A percentile compares a stretch with the other conserved stretches of the same genome.
Conservation (phyloP, 306 rosid genomes). For the Astragalus membranaceus region DNA sequence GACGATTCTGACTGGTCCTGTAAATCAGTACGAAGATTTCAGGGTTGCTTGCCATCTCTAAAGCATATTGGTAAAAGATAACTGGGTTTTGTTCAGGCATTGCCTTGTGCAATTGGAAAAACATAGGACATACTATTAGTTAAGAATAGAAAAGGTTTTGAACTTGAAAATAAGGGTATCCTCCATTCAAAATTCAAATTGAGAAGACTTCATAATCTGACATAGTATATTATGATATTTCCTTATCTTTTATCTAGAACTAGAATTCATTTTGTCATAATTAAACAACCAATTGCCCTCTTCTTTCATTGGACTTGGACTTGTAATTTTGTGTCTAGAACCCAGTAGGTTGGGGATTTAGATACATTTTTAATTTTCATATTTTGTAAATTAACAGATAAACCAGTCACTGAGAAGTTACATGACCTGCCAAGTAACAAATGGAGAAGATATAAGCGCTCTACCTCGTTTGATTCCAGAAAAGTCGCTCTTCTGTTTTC, state of each 20-base stretch:
- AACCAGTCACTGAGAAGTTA: constrained; percentile 55
- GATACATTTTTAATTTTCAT: constrained; percentile 10
- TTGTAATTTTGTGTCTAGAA: neutral
- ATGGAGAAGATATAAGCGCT: constrained; percentile 76
- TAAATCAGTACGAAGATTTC: neutral
- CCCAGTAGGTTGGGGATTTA: constrained; percentile 1
- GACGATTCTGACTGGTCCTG: neutral
- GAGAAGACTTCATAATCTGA: constrained; percentile 9
- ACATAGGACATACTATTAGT: neutral
- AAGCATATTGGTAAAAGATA: constrained; percentile 4
- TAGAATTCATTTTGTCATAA: neutral
- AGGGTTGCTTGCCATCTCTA: constrained; percentile 8
- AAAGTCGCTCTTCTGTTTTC: constrained; percentile 85
- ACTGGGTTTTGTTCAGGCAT: constrained; percentile 10
- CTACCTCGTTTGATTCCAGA: constrained; percentile 81
- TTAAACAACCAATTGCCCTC: neutral
- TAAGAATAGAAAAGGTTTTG: neutral
- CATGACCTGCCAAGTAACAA: constrained; percentile 64
- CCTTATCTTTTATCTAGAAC: neutral
- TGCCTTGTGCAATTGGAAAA: neutral
- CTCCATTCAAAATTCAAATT: constrained; percentile 11
- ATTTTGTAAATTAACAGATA: constrained; percentile 42
- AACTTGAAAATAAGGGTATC: constrained; percentile 21
- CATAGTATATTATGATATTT: neutral
- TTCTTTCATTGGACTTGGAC: neutral